Conservation (phyloP, 495 filamentous ascomycete genomes). For the Podospora didyma region DNA sequence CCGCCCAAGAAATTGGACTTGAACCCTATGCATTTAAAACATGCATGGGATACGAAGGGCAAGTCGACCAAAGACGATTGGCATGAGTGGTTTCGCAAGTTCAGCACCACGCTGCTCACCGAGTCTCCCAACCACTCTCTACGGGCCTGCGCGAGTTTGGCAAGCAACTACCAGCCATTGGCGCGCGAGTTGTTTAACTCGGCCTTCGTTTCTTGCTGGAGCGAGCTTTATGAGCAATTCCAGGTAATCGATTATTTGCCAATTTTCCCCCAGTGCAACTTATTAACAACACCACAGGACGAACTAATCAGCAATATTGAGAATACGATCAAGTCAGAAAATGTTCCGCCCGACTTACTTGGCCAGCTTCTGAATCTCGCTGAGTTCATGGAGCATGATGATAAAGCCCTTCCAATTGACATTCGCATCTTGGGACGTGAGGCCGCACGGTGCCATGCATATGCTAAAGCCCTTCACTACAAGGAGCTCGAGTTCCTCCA, state of each 20-base stretch:
- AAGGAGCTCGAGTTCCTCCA: conserved; percentile 98
- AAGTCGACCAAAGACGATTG: conserved; percentile 97
- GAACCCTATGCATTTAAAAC: conserved; percentile 95
- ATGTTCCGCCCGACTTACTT: conserved; percentile 91
- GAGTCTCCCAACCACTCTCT: conserved; percentile 95
- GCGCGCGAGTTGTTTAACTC: conserved; percentile 96
- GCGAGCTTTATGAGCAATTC: conserved; percentile 91
- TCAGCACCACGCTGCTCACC: conserved; percentile 90
- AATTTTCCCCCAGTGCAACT: no score
- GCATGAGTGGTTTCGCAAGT: conserved; percentile 97
- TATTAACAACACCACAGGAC: conserved; percentile 50
- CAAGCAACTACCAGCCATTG: conserved; percentile 83
- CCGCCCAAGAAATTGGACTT: conserved; percentile 89
- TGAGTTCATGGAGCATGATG: conserved; percentile 99
- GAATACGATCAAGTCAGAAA: conserved; percentile 83
- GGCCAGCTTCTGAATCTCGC: conserved; percentile 93
- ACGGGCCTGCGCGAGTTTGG: conserved; percentile 86
- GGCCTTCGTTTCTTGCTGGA: conserved; percentile 98
- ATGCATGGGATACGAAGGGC: conserved; percentile 92
- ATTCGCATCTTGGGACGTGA: conserved; percentile 89
- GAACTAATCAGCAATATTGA: conserved; percentile 94
- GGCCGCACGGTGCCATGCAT: conserved; percentile 92
- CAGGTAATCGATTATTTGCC: no score
- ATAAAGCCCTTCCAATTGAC: conserved; percentile 96
- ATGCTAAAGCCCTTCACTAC: conserved; percentile 96